Percentiles rank a stretch among this genome's conserved stretches.
Evolutionary conservation across 768 basidiomycete genomes (phyloP).

Genomic region (Filobasidium floriforme): DNA sequence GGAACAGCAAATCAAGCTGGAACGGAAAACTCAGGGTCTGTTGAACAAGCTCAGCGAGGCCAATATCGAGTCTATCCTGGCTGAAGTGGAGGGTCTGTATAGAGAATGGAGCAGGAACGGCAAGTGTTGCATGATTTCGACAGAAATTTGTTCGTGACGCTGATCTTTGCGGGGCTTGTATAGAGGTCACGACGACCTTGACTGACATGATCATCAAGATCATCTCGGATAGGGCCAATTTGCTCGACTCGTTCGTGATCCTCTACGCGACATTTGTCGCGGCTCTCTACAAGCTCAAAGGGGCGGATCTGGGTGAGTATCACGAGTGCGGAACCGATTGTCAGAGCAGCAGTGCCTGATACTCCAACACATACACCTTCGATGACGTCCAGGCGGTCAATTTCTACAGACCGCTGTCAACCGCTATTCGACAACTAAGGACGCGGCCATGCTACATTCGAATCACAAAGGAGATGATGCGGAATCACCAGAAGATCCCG

Average conservation of each 20-base stretch:
- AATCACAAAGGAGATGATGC: conserved; percentile 6
- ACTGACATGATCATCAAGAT: conserved; percentile 69
- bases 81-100: conserved; percentile 67
- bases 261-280: conserved; percentile 79
- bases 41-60: conserved; percentile 91
- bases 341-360: not conserved
- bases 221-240: conserved; percentile 68
- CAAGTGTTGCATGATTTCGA: conserved; percentile 40
- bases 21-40: conserved; percentile 71
- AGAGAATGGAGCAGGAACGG: conserved; percentile 70
- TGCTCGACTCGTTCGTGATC: conserved; percentile 82
- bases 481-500: conserved; percentile 45
- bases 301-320: conserved; percentile 74
- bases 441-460: not conserved
- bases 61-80: conserved; percentile 69
- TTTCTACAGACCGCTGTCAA: conserved; percentile 68
- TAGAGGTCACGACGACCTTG: conserved; percentile 74
- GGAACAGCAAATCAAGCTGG: conserved; percentile 55
- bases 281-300: conserved; percentile 68
- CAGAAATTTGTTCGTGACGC: conserved; percentile 11
- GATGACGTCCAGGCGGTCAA: conserved; percentile 57
- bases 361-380: not conserved
- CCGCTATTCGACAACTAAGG: conserved; percentile 47
- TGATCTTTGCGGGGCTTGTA: not conserved
- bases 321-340: not conserved